Base-by-base conservation (phyloP, 1,284 basidiomycete species). In the Ganoderma multipileum region DNA sequence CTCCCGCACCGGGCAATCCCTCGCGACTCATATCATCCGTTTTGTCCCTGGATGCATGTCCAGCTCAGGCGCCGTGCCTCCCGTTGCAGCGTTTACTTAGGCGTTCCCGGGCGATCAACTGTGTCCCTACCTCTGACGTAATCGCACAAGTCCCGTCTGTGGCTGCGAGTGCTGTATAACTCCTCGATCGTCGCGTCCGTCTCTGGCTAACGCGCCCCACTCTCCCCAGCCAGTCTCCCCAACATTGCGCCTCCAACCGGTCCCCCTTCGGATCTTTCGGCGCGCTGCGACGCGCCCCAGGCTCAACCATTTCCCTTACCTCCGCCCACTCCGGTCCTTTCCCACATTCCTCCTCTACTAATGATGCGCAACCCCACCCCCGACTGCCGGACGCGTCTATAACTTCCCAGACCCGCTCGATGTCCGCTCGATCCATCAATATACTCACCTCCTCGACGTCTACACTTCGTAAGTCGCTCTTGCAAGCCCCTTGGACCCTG, bases 101-200 rank as follows among this genome's bases (percentile, higher is more conserved):
- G 38, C 58, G 41, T 60, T 59, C 38, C 64, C 41, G 38, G 52
- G 39, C 69, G 63, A 63, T 68, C 66, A 64, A 50, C 67, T 71
- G 59, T 64, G 66, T 68, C 69, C 9, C 64, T 61, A 54, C 3
- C 36, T 64, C 63, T 71, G 68, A 72, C 71, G 64, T 72, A 72
- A 72, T 69, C 71, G 26, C 44, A 18, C 63, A 65, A 41, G 66
- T 59, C 30, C 70, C 65, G 50, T 58, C 64, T 30, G 26, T 33
- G 52, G 26, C 52, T 55, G 52, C 52, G 28, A 33, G 30, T 55
- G 52, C 52, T 55, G 61, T 55, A 26, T 50, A 50, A 50, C 54
- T 60, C 47, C 67, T 71, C 63, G 70, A 68, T 71, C 70, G 70
- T 67, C 65, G 67, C 33, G 36, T 68, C 65, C 69, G 52, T 66